Conservation (phyloP, 2,329 filamentous ascomycete species). For the Dendryphion nanum region DNA sequence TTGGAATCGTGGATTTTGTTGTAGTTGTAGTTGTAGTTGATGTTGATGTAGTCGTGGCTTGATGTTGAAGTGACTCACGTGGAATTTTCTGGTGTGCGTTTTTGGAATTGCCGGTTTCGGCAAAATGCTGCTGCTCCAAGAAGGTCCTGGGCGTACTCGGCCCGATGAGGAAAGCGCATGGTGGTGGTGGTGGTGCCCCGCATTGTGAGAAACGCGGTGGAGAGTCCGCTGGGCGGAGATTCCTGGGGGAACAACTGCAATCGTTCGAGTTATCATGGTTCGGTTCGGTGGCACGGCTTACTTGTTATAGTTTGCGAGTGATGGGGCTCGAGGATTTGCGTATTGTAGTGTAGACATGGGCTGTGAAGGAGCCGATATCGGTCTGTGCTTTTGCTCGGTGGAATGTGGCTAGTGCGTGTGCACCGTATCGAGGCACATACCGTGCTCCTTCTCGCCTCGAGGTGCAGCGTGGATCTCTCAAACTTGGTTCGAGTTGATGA, state of each 20-base stretch:
- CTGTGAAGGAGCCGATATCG: neutral
- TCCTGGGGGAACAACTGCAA: no score
- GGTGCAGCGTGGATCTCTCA: conserved; percentile 1
- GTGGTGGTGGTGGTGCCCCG: neutral
- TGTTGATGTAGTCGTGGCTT: conserved; percentile 2
- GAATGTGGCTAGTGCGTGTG: no score
- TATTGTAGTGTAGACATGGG: no score
- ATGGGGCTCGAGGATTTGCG: no score
- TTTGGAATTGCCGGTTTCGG: conserved; percentile 9
- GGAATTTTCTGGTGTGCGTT: conserved; percentile 7
- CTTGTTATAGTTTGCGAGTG: no score
- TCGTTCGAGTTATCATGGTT: no score
- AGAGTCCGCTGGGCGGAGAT: no score
- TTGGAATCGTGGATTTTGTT: no score
- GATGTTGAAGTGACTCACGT: conserved; percentile 7
- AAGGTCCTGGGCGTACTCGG: no score
- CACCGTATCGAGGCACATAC: conserved; percentile 2
- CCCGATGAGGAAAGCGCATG: neutral
- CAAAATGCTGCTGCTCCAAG: conserved; percentile 2
- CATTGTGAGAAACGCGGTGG: conserved; percentile 1
- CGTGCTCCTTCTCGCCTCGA: conserved; percentile 1
- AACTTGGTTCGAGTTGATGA: neutral
- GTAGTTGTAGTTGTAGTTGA: neutral
- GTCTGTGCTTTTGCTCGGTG: no score
- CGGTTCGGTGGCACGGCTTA: no score